Evolutionary conservation across 2,329 filamentous ascomycete genomes (phyloP), one percentile per base, ranked within the genome.

Genomic region (Geosmithia flava): DNA sequence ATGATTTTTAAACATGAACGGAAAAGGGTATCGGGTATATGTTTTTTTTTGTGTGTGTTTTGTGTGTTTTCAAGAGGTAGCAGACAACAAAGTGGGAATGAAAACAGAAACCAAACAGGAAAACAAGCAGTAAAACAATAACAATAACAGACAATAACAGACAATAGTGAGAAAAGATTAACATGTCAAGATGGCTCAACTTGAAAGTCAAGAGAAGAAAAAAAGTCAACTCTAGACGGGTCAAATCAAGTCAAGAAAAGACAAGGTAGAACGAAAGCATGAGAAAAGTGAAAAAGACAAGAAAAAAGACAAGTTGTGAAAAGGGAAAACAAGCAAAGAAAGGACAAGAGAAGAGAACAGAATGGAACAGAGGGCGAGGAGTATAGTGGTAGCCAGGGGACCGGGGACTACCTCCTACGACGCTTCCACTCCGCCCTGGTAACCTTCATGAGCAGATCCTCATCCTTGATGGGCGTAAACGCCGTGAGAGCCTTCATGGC

Each of bases 401-500:
- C 58, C 52, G 53, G 56, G 61, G 23, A 55, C 54, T 56, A 57
- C 66, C 61, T 67, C 74, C 58, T 68, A 54, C 78, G 74, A 46
- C 70, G 65, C 69, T 86, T 95, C 78, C 86, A 96, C 68, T 97
- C 91, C 15, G 87, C 81, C 59, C 83, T 83, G 23, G 88, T 82
- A 50, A 96, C 87, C 57, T 83, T 83, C 87, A 98, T 95, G 58
- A 98, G 74, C 50, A 95, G 67, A 62, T 97, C 89, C 60, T 95
- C 88, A 58, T 98, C 91, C 65, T 88, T 88, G 62, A 98, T 84
- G 19, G 91, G 89, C 43, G 97, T 84, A 81, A 87, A 95, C 49
- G 85, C 89, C 29, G 93, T 97, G 53, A 98, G 72, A 7, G 90
- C 85, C 69, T 96, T 97, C 93, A 98, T 98, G 44, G 86, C 86